These are phyloP conservation scores for Chaetoscypha palmicola DNA, from an alignment of 2,329 filamentous ascomycete genomes.

Conservation along the genomic window DNA sequence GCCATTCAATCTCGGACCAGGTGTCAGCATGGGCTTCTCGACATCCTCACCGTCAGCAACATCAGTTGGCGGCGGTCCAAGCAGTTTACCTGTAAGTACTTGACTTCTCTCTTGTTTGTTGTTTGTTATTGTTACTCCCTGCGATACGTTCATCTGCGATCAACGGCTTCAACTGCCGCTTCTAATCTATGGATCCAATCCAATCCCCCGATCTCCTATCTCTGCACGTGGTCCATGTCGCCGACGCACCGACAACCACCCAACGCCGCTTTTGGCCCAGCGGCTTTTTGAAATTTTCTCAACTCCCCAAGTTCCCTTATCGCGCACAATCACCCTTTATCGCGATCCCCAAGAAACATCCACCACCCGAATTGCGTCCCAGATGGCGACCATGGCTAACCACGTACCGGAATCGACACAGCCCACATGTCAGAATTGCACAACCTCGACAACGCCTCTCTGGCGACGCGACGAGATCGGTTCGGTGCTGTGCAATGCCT, in stretches of 20 bases:
- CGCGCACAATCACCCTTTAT: constrained; percentile 15
- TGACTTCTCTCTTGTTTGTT: background rate
- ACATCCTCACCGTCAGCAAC: constrained; percentile 59
- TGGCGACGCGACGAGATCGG: constrained; percentile 97
- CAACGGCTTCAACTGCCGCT: background rate
- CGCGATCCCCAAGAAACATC: constrained; percentile 7
- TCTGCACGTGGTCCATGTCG: no score
- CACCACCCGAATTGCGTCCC: constrained; percentile 28
- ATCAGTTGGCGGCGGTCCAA: constrained; percentile 50
- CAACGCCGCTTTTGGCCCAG: background rate
- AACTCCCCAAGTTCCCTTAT: constrained; percentile 10
- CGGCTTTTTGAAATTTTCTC: constrained; percentile 6
- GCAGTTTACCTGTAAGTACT: constrained; percentile 48
- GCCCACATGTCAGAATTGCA: constrained; percentile 95
- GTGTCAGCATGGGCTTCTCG: constrained; percentile 43
- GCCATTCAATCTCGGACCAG: constrained; percentile 27
- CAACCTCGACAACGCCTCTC: constrained; percentile 88
- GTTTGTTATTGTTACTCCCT: no score
- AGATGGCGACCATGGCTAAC: constrained; percentile 46
- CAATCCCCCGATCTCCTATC: no score
- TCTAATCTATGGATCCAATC: no score
- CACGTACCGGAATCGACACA: constrained; percentile 53
- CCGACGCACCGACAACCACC: no score
- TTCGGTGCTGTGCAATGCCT: constrained; percentile 95
- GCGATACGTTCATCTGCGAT: background rate